A percentile compares a stretch with the other conserved stretches of the same genome.
Conservation (phyloP, 768 basidiomycete genomes). For the Amanita fuliginea region DNA sequence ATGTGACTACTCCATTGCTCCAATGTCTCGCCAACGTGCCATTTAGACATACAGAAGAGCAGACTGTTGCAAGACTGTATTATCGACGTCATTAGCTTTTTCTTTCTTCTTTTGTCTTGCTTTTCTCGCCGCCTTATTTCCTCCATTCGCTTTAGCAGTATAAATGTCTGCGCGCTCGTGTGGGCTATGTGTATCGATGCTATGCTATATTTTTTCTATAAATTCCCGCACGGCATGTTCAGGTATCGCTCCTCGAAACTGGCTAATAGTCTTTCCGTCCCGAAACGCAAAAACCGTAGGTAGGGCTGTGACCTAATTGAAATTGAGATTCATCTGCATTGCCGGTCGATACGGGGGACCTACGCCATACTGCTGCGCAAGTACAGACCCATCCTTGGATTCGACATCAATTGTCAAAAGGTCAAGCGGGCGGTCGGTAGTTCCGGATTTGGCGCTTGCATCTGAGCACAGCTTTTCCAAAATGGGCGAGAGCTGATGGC, state of each 20-base stretch:
- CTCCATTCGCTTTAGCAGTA: constrained; percentile 9
- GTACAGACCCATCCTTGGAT: constrained; percentile 36
- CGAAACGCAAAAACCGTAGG: constrained; percentile 75
- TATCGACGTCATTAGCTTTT: not conserved
- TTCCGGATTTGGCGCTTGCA: constrained; percentile 28
- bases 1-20: constrained; percentile 5
- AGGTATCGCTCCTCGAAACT: constrained; percentile 53
- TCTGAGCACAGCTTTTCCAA: constrained; percentile 48
- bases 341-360: constrained; percentile 7
- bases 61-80: constrained; percentile 1
- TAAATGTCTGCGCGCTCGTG: constrained; percentile 5
- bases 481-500: constrained; percentile 61
- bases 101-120: not conserved
- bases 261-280: constrained; percentile 42
- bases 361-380: constrained; percentile 45
- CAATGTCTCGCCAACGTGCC: not conserved
- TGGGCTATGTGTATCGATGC: not conserved
- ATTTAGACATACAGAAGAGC: not conserved
- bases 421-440: constrained; percentile 47
- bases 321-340: not conserved
- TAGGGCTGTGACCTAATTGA: constrained; percentile 50
- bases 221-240: constrained; percentile 33
- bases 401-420: constrained; percentile 62
- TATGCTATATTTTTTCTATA: constrained; percentile 25
- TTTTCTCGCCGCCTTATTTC: not conserved